Evolutionary conservation across 805 yeast species (phyloP), one percentile per base, ranked within the genome.

Genomic region (Vanderwaltozyma verrucispora): DNA sequence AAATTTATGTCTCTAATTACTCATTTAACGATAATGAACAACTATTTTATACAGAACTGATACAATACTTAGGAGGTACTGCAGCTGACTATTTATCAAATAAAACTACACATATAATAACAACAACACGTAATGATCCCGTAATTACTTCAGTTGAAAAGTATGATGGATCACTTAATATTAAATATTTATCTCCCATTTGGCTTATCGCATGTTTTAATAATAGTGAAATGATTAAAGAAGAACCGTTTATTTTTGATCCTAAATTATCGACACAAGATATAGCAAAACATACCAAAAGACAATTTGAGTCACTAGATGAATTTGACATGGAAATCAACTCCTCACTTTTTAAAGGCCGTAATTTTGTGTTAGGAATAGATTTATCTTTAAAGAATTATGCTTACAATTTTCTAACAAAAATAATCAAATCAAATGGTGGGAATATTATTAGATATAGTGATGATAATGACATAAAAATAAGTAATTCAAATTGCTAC

Each of bases 171-270:
- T 7, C 3, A 10, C 8, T 12, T 10, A 14, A 19, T 7, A 77
- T 81, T 26, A 67, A 71, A 34, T 68, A 78, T 13, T 92, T 88
- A 3, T 64, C 71, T 3, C 94, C 95, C 0, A 73, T 75, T 16
- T 89, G 95, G 96, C 59, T 88, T 12, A 77, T 78, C 36, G 81
- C 74, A 41, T 80, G 88, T 51, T 63, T 83, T 43, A 73, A 70
- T 53, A 67, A 28, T 66, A 75, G 20, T 54, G 65, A 32, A 21
- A 21, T 7, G 23, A 7, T 21, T 21, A 21, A 7, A 7, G 23
- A 21, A 21, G 23, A 21, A 7, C 9, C 6, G 6, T 9, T 7
- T 21, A 6, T 21, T 21, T 21, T 21, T 7, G 23, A 7, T 7
- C 23, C 23, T 7, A 9, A 21, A 21, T n/a, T n/a, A n/a, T n/a